Conservation (phyloP, 2,329 filamentous ascomycete species). For the Penicillium sp. region DNA sequence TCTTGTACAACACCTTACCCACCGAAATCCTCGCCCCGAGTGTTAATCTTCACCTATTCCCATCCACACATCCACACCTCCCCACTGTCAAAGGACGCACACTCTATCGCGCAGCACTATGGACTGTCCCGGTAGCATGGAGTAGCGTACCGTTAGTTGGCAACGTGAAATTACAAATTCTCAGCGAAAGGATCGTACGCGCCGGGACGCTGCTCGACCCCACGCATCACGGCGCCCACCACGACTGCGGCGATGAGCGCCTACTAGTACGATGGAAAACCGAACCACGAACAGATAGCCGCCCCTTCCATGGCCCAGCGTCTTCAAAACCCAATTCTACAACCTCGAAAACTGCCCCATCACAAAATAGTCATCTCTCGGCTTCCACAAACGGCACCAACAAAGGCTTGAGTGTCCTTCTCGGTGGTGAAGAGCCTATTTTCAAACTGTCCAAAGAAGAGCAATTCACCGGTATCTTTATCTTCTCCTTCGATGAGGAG, state of each 20-base stretch:
- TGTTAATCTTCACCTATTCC: constrained; percentile 64
- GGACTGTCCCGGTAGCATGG: constrained; percentile 96
- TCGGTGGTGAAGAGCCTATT: constrained; percentile 54
- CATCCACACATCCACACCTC: constrained; percentile 63
- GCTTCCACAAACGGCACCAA: constrained; percentile 37
- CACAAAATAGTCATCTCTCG: constrained; percentile 17
- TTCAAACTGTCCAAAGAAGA: constrained; percentile 59
- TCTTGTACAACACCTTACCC: constrained; percentile 61
- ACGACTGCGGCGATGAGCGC: constrained; percentile 61
- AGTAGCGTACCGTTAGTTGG: constrained; percentile 87
- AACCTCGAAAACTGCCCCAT: constrained; percentile 5
- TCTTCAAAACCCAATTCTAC: constrained; percentile 15
- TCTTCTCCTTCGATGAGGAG: constrained; percentile 90
- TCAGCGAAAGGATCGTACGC: constrained; percentile 84
- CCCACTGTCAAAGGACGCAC: constrained; percentile 89
- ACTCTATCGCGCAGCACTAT: constrained; percentile 87
- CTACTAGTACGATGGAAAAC: constrained; percentile 91
- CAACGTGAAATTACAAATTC: constrained; percentile 81
- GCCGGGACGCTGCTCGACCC: constrained; percentile 45
- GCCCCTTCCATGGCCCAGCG: constrained; percentile 19
- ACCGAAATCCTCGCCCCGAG: constrained; percentile 62
- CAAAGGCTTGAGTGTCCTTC: constrained; percentile 45
- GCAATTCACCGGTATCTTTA: constrained; percentile 86
- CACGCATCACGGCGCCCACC: constrained; percentile 33
- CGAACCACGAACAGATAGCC: constrained; percentile 39